Conservation (phyloP, 2,329 filamentous ascomycete species). For the Lachnellula occidentalis region DNA sequence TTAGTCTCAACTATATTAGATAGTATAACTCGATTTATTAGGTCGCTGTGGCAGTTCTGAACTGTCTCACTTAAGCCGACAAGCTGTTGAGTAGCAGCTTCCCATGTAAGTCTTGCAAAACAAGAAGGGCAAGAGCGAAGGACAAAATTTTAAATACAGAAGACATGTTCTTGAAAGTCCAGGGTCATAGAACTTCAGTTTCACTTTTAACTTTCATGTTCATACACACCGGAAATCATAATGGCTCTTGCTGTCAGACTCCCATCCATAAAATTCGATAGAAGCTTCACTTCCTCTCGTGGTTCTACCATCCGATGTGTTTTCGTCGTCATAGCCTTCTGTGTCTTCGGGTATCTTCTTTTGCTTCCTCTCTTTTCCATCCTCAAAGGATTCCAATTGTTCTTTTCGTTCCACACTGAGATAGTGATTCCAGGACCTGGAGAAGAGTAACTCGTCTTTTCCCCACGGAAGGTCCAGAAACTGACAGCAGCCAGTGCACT, state of each 20-base stretch:
- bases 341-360: not conserved
- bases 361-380: not conserved
- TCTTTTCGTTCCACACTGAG: not conserved
- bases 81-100: too few relatives aligned
- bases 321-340: not conserved
- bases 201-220: not conserved
- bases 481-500: conserved; percentile 10
- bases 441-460: conserved; percentile 13
- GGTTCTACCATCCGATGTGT: not conserved
- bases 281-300: not conserved
- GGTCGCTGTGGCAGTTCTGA: too few relatives aligned
- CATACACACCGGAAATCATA: not conserved
- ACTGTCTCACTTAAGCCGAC: too few relatives aligned
- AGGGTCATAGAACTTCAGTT: not conserved
- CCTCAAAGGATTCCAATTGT: not conserved
- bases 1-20: too few relatives aligned
- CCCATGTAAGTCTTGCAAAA: too few relatives aligned
- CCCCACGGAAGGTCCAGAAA: not conserved
- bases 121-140: too few relatives aligned
- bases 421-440: not conserved
- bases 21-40: too few relatives aligned
- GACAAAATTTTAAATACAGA: not conserved
- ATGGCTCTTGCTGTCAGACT: not conserved
- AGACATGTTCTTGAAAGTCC: not conserved
- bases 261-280: not conserved